These are phyloP conservation scores for Eimeria sp. DNA, from an alignment of 169 alveolate species.

Conservation along the genomic window DNA sequence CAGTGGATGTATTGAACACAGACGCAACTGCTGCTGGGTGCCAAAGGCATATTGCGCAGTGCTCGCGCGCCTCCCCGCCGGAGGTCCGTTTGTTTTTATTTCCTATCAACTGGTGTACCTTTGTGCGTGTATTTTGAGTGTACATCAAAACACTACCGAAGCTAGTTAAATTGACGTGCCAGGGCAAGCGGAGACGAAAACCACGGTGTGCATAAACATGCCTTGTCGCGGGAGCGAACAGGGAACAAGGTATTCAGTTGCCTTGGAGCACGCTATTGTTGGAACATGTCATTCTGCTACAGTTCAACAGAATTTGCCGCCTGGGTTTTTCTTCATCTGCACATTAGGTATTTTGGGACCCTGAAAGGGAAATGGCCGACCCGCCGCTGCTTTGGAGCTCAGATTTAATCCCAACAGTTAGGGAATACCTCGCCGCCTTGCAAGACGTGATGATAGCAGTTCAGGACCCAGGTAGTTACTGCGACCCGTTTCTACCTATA, in stretches of 20 bases:
- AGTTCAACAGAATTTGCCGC: neutral
- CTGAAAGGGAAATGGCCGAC: neutral
- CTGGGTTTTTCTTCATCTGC: neutral
- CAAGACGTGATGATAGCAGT: constrained; percentile 83
- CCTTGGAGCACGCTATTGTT: too few relatives aligned
- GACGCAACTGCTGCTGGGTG: neutral
- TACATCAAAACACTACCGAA: neutral
- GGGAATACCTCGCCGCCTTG: constrained; percentile 70
- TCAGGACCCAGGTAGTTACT: constrained; percentile 79
- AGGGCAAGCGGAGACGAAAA: neutral
- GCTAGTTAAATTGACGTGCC: neutral
- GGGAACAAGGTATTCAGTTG: neutral
- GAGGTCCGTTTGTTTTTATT: neutral
- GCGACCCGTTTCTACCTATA: neutral
- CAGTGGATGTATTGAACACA: neutral
- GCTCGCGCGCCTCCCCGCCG: neutral
- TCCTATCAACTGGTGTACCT: neutral
- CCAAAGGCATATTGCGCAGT: neutral
- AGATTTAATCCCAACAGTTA: constrained; percentile 58
- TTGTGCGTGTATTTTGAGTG: neutral
- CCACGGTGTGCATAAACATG: neutral
- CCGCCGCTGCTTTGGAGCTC: constrained; percentile 66
- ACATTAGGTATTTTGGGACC: constrained; percentile 76
- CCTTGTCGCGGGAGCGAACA: neutral
- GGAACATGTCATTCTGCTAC: neutral